A percentile compares a stretch with the other conserved stretches of the same genome.
These are phyloP conservation scores for Nicotiana tomentosiformis DNA, from an alignment of 257 asterid species.

Conservation along the genomic window DNA sequence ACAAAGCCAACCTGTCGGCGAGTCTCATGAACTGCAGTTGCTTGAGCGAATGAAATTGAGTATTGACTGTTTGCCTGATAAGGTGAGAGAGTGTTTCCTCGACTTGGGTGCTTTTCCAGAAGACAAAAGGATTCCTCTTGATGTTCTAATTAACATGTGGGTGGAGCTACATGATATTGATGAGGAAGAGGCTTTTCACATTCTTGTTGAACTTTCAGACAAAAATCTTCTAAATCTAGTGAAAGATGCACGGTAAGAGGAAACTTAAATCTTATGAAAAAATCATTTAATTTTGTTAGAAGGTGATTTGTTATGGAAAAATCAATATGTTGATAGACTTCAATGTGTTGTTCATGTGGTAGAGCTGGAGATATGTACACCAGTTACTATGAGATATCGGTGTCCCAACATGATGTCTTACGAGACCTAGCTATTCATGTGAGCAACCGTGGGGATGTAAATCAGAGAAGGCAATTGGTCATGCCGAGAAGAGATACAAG, in stretches of 20 bases:
- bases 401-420: constrained; percentile 78
- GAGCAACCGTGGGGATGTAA: constrained; percentile 43
- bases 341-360: constrained; percentile 14
- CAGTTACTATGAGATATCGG: constrained; percentile 83
- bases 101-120: constrained; percentile 86
- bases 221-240: constrained; percentile 74
- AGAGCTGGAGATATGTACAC: constrained; percentile 85
- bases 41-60: constrained; percentile 83
- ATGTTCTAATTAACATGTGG: constrained; percentile 90
- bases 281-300: background rate
- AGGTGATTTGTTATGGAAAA: background rate
- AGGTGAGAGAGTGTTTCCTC: constrained; percentile 74
- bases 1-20: constrained; percentile 61
- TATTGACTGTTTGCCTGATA: constrained; percentile 59
- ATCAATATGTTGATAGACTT: background rate
- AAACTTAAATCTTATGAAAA: background rate
- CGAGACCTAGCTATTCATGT: constrained; percentile 79
- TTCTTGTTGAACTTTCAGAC: constrained; percentile 76
- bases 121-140: constrained; percentile 80
- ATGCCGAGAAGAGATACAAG: constrained; percentile 78
- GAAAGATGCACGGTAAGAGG: constrained; percentile 68
- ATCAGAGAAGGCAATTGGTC: constrained; percentile 54
- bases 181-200: constrained; percentile 76
- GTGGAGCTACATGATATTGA: constrained; percentile 81
- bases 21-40: constrained; percentile 73